Percentiles rank a stretch among this genome's conserved stretches.
These are phyloP conservation scores for Talaromyces wortmannii DNA, from an alignment of 495 filamentous ascomycete species.

Conservation along the genomic window DNA sequence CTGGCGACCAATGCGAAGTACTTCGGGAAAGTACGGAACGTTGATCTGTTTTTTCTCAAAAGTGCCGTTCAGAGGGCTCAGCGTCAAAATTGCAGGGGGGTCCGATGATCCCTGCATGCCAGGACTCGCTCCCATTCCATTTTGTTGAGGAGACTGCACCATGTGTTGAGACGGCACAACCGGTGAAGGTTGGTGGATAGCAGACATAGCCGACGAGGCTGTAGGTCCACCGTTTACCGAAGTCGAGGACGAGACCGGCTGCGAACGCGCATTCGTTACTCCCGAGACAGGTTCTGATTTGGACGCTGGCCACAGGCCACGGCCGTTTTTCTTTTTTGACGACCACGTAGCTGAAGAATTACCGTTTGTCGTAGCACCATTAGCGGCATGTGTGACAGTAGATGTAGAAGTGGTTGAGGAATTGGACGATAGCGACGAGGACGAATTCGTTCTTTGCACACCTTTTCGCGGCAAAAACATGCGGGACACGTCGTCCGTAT, in stretches of 20 bases:
- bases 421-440: conserved; percentile 57
- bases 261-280: conserved; percentile 53
- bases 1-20: conserved; percentile 87
- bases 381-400: conserved; percentile 40
- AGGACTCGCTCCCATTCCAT: conserved; percentile 52
- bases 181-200: conserved; percentile 68
- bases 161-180: conserved; percentile 69
- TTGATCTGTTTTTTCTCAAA: conserved; percentile 95
- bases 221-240: conserved; percentile 48
- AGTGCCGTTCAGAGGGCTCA: conserved; percentile 84
- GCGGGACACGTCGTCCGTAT: conserved; percentile 76
- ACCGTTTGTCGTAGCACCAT: conserved; percentile 36
- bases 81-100: conserved; percentile 65
- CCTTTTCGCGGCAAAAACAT: conserved; percentile 85
- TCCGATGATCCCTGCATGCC: conserved; percentile 47
- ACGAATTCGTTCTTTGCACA: conserved; percentile 78
- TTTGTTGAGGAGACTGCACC: conserved; percentile 51
- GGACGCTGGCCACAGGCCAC: conserved; percentile 64
- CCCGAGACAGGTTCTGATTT: conserved; percentile 63
- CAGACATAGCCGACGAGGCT: conserved; percentile 59
- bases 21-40: conserved; percentile 82
- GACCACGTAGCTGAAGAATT: conserved; percentile 45
- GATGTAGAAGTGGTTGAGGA: conserved; percentile 52
- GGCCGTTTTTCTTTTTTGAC: conserved; percentile 60
- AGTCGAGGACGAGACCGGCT: conserved; percentile 55